Percentiles rank a stretch among this genome's conserved stretches.
Evolutionary conservation across 1,284 basidiomycete species (phyloP).

Genomic region (Bjerkandera adusta): DNA sequence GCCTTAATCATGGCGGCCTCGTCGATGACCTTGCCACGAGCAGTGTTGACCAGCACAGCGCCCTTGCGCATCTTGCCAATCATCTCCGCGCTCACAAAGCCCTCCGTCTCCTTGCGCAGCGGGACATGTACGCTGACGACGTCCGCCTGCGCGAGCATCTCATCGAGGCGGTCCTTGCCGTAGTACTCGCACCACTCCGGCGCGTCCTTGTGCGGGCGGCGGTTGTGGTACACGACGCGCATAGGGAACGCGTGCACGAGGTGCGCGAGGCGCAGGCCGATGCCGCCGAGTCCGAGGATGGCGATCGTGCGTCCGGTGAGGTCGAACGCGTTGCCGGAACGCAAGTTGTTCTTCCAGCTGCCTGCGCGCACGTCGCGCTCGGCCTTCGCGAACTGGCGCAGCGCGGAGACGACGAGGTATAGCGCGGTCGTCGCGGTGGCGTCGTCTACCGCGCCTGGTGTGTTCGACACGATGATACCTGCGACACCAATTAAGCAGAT

Average conservation of each 20-base stretch:
- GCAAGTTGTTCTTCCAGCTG: slow-evolving; percentile 55
- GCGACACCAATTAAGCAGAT: slow-evolving; percentile 2
- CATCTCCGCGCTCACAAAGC: slow-evolving; percentile 74
- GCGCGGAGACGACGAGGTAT: slow-evolving; percentile 81
- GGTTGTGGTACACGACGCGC: slow-evolving; percentile 84
- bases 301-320: slow-evolving; percentile 78
- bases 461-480: slow-evolving; percentile 90
- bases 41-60: slow-evolving; percentile 85
- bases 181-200: slow-evolving; percentile 82
- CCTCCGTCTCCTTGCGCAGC: slow-evolving; percentile 70
- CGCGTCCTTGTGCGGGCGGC: slow-evolving; percentile 52
- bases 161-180: slow-evolving; percentile 55
- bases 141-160: slow-evolving; percentile 75
- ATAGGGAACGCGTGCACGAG: slow-evolving; percentile 78
- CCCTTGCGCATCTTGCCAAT: slow-evolving; percentile 82
- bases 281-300: slow-evolving; percentile 89
- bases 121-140: slow-evolving; percentile 80
- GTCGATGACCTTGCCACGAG: slow-evolving; percentile 86
- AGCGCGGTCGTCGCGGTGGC: slow-evolving; percentile 89
- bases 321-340: slow-evolving; percentile 59
- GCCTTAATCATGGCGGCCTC: slow-evolving; percentile 85
- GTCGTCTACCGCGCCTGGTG: slow-evolving; percentile 88
- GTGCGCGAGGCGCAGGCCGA: slow-evolving; percentile 72
- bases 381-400: slow-evolving; percentile 74
- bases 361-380: slow-evolving; percentile 65